Evolutionary conservation across 352 stramenopile species (phyloP).

Genomic region (Thalassiosira hispida): DNA sequence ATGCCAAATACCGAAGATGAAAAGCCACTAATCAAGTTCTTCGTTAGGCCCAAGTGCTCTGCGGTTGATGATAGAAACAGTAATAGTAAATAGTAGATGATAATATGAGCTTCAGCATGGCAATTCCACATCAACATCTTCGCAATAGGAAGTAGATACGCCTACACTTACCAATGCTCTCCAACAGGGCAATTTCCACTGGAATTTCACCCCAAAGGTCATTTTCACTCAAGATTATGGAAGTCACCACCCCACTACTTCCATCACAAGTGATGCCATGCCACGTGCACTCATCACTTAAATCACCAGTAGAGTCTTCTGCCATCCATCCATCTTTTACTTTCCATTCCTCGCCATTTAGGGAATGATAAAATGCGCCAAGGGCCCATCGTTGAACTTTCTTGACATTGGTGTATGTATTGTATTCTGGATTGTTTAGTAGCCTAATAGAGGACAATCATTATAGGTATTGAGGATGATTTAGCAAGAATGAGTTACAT

Average conservation of each 20-base stretch:
- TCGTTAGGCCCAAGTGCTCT: conserved; percentile 37
- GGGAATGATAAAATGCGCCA: conserved; percentile 38
- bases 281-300: conserved; percentile 50
- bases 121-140: not conserved
- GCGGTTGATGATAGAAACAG: not conserved
- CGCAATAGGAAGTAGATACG: not conserved
- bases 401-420: conserved; percentile 10
- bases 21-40: conserved; percentile 39
- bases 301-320: conserved; percentile 12
- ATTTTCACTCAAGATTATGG: conserved; percentile 49
- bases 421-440: conserved; percentile 29
- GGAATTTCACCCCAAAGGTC: conserved; percentile 37
- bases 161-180: conserved; percentile 35
- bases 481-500: not conserved
- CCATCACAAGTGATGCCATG: conserved; percentile 45
- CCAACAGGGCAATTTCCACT: conserved; percentile 33
- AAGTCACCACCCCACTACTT: conserved; percentile 24
- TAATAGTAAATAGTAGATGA: not conserved
- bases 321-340: conserved; percentile 38
- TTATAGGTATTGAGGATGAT: not conserved
- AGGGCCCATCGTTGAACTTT: conserved; percentile 55
- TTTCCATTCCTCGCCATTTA: conserved; percentile 48
- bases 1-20: conserved; percentile 39
- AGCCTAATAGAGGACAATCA: conserved; percentile 20
- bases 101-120: conserved; percentile 2